Conservation (phyloP, 2,329 filamentous ascomycete species). For the Colletotrichum aenigma region DNA sequence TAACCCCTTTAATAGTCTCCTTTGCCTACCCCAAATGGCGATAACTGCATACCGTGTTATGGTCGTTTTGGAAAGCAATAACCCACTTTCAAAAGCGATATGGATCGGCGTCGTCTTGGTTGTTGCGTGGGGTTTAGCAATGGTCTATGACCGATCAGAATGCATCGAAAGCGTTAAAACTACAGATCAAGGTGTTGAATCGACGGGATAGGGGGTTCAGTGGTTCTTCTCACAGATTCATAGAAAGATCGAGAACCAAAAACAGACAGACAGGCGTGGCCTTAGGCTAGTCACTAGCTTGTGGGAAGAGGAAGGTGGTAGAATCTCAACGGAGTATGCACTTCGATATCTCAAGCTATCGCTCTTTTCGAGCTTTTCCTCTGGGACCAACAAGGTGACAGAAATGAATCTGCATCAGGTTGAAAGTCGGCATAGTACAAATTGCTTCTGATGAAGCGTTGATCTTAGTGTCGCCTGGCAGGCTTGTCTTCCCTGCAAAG, state of each 20-base stretch:
- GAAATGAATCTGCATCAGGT: too few species aligned
- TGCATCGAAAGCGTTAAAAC: neutral
- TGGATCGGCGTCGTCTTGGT: neutral
- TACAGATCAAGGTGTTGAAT: neutral
- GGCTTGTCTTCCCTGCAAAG: too few species aligned
- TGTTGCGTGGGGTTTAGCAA: neutral
- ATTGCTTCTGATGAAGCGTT: too few species aligned
- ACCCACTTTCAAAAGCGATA: accelerated
- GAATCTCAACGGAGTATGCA: accelerated
- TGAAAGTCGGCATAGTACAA: too few species aligned
- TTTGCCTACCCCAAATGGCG: neutral
- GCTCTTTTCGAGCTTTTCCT: neutral
- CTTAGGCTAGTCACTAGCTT: neutral
- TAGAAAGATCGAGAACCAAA: neutral
- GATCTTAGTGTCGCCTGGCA: too few species aligned
- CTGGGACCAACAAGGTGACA: neutral
- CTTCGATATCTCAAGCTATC: neutral
- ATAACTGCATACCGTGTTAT: neutral
- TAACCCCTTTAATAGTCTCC: neutral
- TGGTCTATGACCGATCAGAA: too few species aligned
- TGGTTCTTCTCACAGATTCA: neutral
- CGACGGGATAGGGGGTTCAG: neutral
- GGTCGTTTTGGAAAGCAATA: neutral
- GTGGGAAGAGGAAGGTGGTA: neutral
- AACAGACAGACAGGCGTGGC: neutral